A percentile compares a stretch with the other conserved stretches of the same genome.
These are phyloP conservation scores for Leptodontidium sp. DNA, from an alignment of 2,329 filamentous ascomycete species.

Conservation along the genomic window DNA sequence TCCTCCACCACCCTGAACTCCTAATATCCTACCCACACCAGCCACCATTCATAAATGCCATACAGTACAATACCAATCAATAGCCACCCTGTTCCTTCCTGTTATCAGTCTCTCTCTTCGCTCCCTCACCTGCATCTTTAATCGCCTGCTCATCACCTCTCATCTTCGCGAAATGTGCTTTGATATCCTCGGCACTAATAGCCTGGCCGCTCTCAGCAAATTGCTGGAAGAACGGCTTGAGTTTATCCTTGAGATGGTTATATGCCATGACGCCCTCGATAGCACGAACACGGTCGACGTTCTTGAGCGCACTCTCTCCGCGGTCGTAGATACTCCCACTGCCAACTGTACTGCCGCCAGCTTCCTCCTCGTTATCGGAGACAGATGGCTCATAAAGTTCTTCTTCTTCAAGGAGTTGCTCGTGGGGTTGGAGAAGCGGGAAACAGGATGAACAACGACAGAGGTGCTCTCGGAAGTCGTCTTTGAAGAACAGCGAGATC, in stretches of 20 bases:
- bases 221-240: constrained; percentile 93
- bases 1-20: not conserved
- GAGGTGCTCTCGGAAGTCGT: constrained; percentile 80
- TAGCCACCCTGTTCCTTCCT: constrained; percentile 57
- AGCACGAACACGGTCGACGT: constrained; percentile 89
- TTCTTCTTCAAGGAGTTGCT: constrained; percentile 91
- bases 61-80: constrained; percentile 28
- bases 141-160: constrained; percentile 78
- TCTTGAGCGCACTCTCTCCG: constrained; percentile 90
- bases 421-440: constrained; percentile 72
- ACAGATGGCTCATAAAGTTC: constrained; percentile 92
- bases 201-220: constrained; percentile 91
- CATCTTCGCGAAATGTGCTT: constrained; percentile 93
- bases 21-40: not conserved
- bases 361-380: constrained; percentile 67
- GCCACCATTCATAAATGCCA: not conserved
- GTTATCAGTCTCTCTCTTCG: constrained; percentile 45
- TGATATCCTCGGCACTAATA: constrained; percentile 95
- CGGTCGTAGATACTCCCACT: constrained; percentile 88
- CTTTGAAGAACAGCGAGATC: constrained; percentile 84
- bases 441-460: constrained; percentile 89
- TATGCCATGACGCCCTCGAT: constrained; percentile 99
- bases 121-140: constrained; percentile 43
- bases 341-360: constrained; percentile 67
- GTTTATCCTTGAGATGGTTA: constrained; percentile 92